Percentiles rank a stretch among this genome's conserved stretches.
Conservation (phyloP, 495 filamentous ascomycete genomes). For the Aspergillus diversus region DNA sequence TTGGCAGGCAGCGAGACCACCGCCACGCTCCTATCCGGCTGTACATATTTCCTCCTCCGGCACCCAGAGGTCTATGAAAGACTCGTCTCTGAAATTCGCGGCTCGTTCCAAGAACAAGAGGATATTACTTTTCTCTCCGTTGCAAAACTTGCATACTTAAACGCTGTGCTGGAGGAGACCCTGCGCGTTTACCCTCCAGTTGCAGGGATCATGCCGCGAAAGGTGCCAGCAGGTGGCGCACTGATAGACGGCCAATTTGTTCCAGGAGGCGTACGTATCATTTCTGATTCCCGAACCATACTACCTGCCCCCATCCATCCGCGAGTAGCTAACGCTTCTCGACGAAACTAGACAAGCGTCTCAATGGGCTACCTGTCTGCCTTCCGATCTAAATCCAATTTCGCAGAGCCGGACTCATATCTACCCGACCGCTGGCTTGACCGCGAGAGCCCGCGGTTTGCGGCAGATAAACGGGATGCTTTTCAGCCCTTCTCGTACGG, state of each 20-base stretch:
- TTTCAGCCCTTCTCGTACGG: slow-evolving; percentile 50
- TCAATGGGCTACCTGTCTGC: slow-evolving; percentile 38
- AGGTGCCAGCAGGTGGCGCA: slow-evolving; percentile 37
- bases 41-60: slow-evolving; percentile 53
- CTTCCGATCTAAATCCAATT: slow-evolving; percentile 38
- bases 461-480: slow-evolving; percentile 38
- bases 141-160: slow-evolving; percentile 35
- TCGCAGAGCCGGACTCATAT: slow-evolving; percentile 41
- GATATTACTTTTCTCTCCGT: slow-evolving; percentile 52
- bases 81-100: slow-evolving; percentile 49
- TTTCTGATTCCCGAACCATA: neutral
- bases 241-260: slow-evolving; percentile 36
- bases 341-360: slow-evolving; percentile 22
- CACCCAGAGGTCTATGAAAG: slow-evolving; percentile 40
- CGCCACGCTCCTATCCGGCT: slow-evolving; percentile 54
- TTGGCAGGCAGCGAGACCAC: slow-evolving; percentile 61
- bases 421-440: slow-evolving; percentile 52
- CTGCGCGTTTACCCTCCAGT: slow-evolving; percentile 49
- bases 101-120: slow-evolving; percentile 35
- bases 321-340: neutral
- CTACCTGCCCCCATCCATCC: neutral
- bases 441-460: slow-evolving; percentile 29
- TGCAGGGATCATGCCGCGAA: slow-evolving; percentile 29
- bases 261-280: slow-evolving; percentile 16
- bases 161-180: slow-evolving; percentile 47